Evolutionary conservation across 2,329 filamentous ascomycete genomes (phyloP), one percentile per base, ranked within the genome.

Genomic region (Verticillium longisporum): DNA sequence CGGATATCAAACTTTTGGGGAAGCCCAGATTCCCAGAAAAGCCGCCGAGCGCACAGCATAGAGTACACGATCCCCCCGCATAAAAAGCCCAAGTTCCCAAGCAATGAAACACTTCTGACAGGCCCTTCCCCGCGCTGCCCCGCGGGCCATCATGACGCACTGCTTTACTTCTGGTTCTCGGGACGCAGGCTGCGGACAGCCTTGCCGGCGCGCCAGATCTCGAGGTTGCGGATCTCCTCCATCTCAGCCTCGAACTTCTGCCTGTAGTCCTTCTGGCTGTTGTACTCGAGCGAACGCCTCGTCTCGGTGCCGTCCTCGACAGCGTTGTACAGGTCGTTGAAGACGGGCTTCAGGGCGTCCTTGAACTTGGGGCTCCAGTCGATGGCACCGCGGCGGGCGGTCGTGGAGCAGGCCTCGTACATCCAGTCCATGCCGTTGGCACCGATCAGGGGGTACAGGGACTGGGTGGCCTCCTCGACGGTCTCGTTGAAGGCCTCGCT

Each of bases 401-500:
- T 99, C 76, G 95, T 99, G 66, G 94, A 98, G 90, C 95, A 99
- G 69, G 95, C 95, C 77, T 94, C 93, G 84, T 96, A 99, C 95
- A 99, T 99, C 92, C 96, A 99, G 85, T 99, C 95, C 95, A 99
- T 98, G 75, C 95, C 95, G 82, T 98, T 90, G 80, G 86, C 87
- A 75, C 94, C 95, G 74, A 99, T 99, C 75, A 99, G 86, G 67
- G 95, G 95, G 87, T 99, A 99, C 74, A 99, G 85, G 69, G 87
- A 92, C 87, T 99, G 95, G 59, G 95, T 99, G 68, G 95, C 95
- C 87, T 99, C 95, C 87, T 99, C 95, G 69, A 99, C 95, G 69
- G 95, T 99, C 92, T 99, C 95, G 88, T 99, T 99, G 90, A 99
- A 99, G 69, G 95, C 95, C 84, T 99, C 95, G 72, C 90, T 94